Percentiles rank a stretch among this genome's conserved stretches.
These are phyloP conservation scores for Metarhizium album DNA, from an alignment of 2,329 filamentous ascomycete genomes.

Conservation along the genomic window DNA sequence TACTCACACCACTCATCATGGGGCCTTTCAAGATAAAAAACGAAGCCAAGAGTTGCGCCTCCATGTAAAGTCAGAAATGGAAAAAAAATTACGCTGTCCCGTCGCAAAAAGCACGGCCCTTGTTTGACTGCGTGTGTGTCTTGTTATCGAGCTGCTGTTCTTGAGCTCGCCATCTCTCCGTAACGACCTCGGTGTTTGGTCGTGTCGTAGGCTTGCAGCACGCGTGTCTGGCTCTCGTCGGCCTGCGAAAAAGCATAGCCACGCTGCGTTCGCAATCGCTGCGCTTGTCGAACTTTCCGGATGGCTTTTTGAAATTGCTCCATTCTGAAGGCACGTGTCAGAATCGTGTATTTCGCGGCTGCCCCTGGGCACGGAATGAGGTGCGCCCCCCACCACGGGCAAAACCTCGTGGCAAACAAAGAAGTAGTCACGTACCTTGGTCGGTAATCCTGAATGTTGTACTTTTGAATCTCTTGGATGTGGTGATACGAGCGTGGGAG, in stretches of 20 bases:
- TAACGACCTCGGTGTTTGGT: constrained; percentile 84
- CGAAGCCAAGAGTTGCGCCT: not conserved
- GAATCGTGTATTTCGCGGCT: not conserved
- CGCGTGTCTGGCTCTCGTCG: constrained; percentile 88
- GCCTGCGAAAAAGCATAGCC: constrained; percentile 98
- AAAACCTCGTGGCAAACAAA: not conserved
- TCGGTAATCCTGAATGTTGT: constrained; percentile 98
- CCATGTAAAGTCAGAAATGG: not conserved
- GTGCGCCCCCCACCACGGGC: not conserved
- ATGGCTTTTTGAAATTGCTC: constrained; percentile 99
- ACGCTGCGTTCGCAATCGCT: constrained; percentile 98
- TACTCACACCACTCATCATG: not conserved
- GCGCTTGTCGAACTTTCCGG: constrained; percentile 93
- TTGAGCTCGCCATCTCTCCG: constrained; percentile 73
- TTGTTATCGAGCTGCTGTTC: constrained; percentile 17
- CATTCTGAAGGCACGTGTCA: constrained; percentile 53
- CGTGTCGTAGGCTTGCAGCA: constrained; percentile 96
- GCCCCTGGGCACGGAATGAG: not conserved
- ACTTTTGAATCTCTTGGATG: constrained; percentile 99
- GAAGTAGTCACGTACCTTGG: constrained; percentile 55
- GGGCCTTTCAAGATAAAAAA: not conserved
- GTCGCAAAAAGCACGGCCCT: not conserved
- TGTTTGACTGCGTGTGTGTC: no score
- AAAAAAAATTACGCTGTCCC: not conserved
- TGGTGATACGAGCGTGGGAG: constrained; percentile 92